phyloP scores from a whole-genome alignment of 805 yeast species.

The Candida nitratophila region DNA sequence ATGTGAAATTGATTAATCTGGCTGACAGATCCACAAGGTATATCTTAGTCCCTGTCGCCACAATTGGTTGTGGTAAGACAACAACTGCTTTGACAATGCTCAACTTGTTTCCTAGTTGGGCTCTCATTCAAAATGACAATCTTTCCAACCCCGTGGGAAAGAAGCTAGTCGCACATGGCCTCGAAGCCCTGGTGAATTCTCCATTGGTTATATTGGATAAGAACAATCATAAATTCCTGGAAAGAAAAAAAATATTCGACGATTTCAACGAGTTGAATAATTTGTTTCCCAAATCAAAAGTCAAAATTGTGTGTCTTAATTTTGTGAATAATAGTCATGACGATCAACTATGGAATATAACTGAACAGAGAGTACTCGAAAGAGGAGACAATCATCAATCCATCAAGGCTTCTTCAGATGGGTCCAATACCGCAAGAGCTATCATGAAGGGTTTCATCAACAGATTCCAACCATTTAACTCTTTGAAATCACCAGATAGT shows the following conservation, averaged over 20 bases:
- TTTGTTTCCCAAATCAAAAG: slow-evolving; percentile 35
- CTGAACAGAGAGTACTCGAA: slow-evolving; percentile 48
- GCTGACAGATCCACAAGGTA: slow-evolving; percentile 40
- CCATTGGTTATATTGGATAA: slow-evolving; percentile 69
- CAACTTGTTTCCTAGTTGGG: slow-evolving; percentile 55
- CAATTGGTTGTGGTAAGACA: slow-evolving; percentile 94
- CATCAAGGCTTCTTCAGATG: slow-evolving; percentile 46
- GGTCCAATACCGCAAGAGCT: slow-evolving; percentile 41
- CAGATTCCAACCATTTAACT: slow-evolving; percentile 57
- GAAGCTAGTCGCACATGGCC: slow-evolving; percentile 40
- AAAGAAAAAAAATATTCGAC: slow-evolving; percentile 59
- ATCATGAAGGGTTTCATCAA: slow-evolving; percentile 71
- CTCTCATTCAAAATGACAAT: slow-evolving; percentile 78
- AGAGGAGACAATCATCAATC: slow-evolving; percentile 91
- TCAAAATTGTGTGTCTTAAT: slow-evolving; percentile 62
- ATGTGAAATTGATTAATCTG: slow-evolving; percentile 13
- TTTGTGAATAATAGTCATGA: slow-evolving; percentile 37
- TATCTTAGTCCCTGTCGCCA: slow-evolving; percentile 75
- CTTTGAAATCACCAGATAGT: slow-evolving; percentile 47
- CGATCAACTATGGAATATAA: slow-evolving; percentile 38
- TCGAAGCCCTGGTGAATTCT: slow-evolving; percentile 31
- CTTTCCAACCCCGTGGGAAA: slow-evolving; percentile 41
- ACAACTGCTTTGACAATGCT: slow-evolving; percentile 61
- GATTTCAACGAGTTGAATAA: slow-evolving; percentile 39
- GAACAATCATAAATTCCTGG: slow-evolving; percentile 70